Conservation (phyloP, 805 yeast genomes). For the Wickerhamomyces queroliae region DNA sequence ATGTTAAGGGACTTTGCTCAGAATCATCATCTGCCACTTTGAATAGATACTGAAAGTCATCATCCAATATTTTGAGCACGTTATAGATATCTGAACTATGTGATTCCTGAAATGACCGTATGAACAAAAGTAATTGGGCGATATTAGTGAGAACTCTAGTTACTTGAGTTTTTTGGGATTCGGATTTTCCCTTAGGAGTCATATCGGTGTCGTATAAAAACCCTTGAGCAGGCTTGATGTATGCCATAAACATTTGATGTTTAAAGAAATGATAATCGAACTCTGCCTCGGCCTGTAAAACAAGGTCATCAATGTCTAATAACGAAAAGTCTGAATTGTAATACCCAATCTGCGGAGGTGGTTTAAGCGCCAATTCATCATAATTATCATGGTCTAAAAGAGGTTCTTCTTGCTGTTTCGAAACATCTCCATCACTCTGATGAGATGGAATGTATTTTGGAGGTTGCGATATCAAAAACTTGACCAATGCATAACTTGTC, state of each 20-base stretch:
- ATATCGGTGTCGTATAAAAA: conserved; percentile 13
- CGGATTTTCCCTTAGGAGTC: conserved; percentile 1
- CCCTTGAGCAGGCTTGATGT: conserved; percentile 13
- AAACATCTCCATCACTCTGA: too few relatives aligned
- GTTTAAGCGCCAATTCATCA: not conserved
- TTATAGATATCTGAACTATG: conserved; percentile 5
- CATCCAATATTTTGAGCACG: too few relatives aligned
- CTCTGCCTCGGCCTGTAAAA: conserved; percentile 11
- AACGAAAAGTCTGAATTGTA: conserved; percentile 6
- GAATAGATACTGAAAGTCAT: conserved; percentile 5
- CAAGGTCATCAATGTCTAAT: conserved; percentile 7
- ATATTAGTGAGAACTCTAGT: conserved; percentile 13
- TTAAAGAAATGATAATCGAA: conserved; percentile 9
- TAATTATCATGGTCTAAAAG: too few relatives aligned
- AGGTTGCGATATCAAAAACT: conserved; percentile 10
- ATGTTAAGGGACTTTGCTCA: too few relatives aligned
- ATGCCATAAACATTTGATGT: conserved; percentile 9
- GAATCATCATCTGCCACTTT: not conserved
- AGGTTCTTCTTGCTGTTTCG: too few relatives aligned
- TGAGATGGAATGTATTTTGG: too few relatives aligned
- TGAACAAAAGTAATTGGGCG: conserved; percentile 11
- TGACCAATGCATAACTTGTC: conserved; percentile 8
- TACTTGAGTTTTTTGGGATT: conserved; percentile 7
- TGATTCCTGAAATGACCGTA: conserved; percentile 6
- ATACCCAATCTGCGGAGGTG: not conserved